These are phyloP conservation scores for Colletotrichum echinochloae DNA, from an alignment of 2,329 filamentous ascomycete species.

Conservation along the genomic window DNA sequence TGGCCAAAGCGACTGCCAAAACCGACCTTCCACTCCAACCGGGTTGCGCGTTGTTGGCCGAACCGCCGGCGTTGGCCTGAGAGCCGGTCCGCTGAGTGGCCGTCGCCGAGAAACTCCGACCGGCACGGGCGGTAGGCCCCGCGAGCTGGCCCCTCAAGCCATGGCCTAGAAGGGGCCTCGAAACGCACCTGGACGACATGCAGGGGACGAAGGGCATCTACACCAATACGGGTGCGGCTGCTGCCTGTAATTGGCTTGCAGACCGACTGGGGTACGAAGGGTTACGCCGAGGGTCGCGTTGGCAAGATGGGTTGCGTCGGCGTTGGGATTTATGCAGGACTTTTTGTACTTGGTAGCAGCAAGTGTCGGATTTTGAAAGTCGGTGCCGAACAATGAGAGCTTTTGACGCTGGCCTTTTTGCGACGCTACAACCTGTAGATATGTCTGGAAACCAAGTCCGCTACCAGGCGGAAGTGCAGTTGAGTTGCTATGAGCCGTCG, in stretches of 20 bases:
- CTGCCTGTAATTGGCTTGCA: conserved; percentile 28
- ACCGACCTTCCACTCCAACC: conserved; percentile 51
- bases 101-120: conserved; percentile 43
- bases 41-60: conserved; percentile 24
- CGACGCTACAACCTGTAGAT: background rate
- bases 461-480: background rate
- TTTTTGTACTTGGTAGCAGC: background rate
- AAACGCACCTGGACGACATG: conserved; percentile 48
- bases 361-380: background rate
- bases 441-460: background rate
- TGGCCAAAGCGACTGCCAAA: conserved; percentile 53
- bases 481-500: background rate
- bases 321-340: conserved; percentile 20
- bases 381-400: background rate
- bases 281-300: conserved; percentile 31
- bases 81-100: conserved; percentile 38
- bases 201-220: conserved; percentile 39
- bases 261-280: conserved; percentile 16
- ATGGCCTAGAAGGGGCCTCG: conserved; percentile 46
- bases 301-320: conserved; percentile 38
- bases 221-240: conserved; percentile 15
- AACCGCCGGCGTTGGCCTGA: conserved; percentile 4
- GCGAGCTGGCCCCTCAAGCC: conserved; percentile 34
- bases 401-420: background rate
- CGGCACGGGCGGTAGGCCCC: conserved; percentile 28